Conservation (phyloP, 1,284 basidiomycete genomes). For the Austroboletus novae-zelandiae region DNA sequence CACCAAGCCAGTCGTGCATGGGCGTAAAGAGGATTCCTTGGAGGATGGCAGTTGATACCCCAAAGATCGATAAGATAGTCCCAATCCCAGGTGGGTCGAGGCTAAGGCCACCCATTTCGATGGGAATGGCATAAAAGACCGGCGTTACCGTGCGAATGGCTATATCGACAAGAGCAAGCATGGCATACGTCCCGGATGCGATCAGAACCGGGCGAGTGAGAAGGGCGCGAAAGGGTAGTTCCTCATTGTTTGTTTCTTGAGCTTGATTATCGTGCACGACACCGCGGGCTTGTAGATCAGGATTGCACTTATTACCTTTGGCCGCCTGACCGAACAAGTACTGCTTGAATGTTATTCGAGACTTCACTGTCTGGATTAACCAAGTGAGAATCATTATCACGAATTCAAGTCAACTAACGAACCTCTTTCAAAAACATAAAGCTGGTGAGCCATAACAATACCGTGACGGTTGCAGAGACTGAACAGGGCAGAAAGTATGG, state of each 20-base stretch:
- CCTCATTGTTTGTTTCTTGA: slow-evolving; percentile 14
- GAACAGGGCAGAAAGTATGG: slow-evolving; percentile 70
- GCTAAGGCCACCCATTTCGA: slow-evolving; percentile 42
- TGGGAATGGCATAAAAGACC: slow-evolving; percentile 44
- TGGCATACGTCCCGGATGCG: slow-evolving; percentile 42
- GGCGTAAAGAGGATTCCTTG: slow-evolving; percentile 41
- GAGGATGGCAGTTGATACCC: slow-evolving; percentile 39
- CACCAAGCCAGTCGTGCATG: slow-evolving; percentile 40
- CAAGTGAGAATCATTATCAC: neutral
- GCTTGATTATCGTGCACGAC: neutral
- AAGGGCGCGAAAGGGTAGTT: slow-evolving; percentile 35
- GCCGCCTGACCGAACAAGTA: slow-evolving; percentile 18
- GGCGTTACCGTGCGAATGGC: slow-evolving; percentile 40
- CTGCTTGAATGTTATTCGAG: slow-evolving; percentile 11
- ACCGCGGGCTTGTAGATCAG: neutral
- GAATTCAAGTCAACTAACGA: slow-evolving; percentile 8
- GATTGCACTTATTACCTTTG: neutral
- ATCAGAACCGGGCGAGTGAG: slow-evolving; percentile 38
- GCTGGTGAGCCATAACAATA: slow-evolving; percentile 45
- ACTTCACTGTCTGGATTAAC: slow-evolving; percentile 16
- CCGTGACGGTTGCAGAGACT: slow-evolving; percentile 48
- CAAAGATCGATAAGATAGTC: slow-evolving; percentile 37
- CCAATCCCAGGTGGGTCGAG: slow-evolving; percentile 42
- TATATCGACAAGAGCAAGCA: slow-evolving; percentile 40
- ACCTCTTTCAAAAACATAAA: slow-evolving; percentile 58